A percentile compares a stretch with the other conserved stretches of the same genome.
Conservation (phyloP, 352 stramenopile genomes). For the Globisporangium orthogonon region DNA sequence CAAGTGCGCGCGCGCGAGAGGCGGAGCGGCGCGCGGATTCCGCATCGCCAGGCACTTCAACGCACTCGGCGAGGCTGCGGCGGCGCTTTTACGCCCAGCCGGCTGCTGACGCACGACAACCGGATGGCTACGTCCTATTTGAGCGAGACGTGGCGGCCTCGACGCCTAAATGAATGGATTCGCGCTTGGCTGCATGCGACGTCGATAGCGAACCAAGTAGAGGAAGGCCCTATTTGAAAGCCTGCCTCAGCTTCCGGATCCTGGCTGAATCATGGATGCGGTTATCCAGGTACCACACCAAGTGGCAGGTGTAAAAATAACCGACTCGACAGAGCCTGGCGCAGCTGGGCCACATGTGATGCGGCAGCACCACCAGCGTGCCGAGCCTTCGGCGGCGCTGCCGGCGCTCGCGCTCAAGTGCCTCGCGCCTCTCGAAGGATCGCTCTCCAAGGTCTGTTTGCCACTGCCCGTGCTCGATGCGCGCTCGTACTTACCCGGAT, state of each 20-base stretch:
- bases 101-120: too few species aligned
- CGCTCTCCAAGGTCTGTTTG: constrained; percentile 18
- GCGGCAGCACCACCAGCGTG: neutral
- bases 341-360: neutral
- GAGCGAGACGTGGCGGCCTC: too few species aligned
- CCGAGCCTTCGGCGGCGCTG: constrained; percentile 9
- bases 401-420: constrained; percentile 19
- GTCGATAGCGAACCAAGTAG: too few species aligned
- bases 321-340: neutral
- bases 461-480: too few species aligned
- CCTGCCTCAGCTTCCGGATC: too few species aligned
- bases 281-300: neutral
- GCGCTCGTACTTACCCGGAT: too few species aligned
- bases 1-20: neutral
- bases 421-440: constrained; percentile 31
- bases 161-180: too few species aligned
- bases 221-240: too few species aligned
- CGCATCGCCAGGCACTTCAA: neutral
- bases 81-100: neutral
- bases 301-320: neutral
- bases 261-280: too few species aligned
- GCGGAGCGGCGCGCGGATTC: neutral
- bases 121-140: too few species aligned
- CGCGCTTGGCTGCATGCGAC: too few species aligned
- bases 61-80: neutral